A percentile compares a stretch with the other conserved stretches of the same genome.
Conservation (phyloP, 2,329 filamentous ascomycete species). For the Parastagonospora avenae region DNA sequence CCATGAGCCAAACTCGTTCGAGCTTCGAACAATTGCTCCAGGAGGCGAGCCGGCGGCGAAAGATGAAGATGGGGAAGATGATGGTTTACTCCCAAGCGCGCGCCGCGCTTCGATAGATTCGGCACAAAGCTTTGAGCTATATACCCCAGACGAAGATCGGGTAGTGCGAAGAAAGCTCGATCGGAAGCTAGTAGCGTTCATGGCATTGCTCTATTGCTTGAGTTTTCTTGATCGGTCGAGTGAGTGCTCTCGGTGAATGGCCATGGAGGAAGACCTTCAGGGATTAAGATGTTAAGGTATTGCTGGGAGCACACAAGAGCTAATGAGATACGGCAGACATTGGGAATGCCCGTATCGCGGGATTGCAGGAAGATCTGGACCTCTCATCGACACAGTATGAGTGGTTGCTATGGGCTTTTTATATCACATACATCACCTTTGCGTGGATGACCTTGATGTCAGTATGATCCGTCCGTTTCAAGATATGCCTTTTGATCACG, state of each 20-base stretch:
- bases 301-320: not conserved
- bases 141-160: slow-evolving; percentile 72
- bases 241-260: slow-evolving; percentile 46
- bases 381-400: slow-evolving; percentile 63
- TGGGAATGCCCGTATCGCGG: slow-evolving; percentile 67
- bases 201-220: slow-evolving; percentile 82
- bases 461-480: not conserved
- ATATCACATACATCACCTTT: slow-evolving; percentile 67
- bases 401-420: slow-evolving; percentile 67
- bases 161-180: slow-evolving; percentile 77
- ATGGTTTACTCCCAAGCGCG: slow-evolving; percentile 22
- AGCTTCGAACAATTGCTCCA: slow-evolving; percentile 27
- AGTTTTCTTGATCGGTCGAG: slow-evolving; percentile 87
- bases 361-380: slow-evolving; percentile 59
- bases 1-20: slow-evolving; percentile 27
- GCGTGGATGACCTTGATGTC: slow-evolving; percentile 70
- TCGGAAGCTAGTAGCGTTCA: slow-evolving; percentile 75
- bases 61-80: slow-evolving; percentile 30
- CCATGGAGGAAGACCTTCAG: not conserved
- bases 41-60: slow-evolving; percentile 12
- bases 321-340: slow-evolving; percentile 51
- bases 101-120: slow-evolving; percentile 31
- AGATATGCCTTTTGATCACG: slow-evolving; percentile 1
- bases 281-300: not conserved
- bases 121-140: slow-evolving; percentile 56